Evolutionary conservation across 768 basidiomycete genomes (phyloP).

Genomic region (Panaeolus cyanescens): DNA sequence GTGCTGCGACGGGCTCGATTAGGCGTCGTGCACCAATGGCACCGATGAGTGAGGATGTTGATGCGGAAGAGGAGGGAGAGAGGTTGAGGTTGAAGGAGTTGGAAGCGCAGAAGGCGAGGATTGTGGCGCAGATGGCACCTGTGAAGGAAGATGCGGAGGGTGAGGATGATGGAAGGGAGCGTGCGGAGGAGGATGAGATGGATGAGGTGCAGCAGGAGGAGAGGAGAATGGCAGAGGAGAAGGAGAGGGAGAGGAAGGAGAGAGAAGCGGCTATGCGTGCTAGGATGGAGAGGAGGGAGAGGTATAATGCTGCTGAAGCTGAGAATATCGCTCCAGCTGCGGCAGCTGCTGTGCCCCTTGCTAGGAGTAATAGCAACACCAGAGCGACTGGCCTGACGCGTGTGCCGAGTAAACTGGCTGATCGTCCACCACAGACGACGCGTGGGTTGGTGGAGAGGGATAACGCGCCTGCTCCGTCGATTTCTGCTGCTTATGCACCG

Average conservation of each 20-base stretch:
- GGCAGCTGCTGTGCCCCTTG: constrained; percentile 2
- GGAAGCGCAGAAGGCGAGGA: constrained; percentile 89
- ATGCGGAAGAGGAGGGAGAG: constrained; percentile 39
- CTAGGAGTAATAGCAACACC: constrained; percentile 5
- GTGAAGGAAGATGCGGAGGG: constrained; percentile 47
- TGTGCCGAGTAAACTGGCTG: not conserved
- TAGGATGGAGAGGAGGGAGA: constrained; percentile 22
- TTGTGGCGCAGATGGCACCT: constrained; percentile 92
- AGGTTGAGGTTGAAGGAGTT: constrained; percentile 67
- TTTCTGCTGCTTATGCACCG: not conserved
- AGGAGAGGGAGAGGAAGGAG: constrained; percentile 23
- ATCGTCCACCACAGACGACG: not conserved
- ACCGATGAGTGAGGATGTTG: constrained; percentile 30
- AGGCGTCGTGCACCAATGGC: constrained; percentile 8
- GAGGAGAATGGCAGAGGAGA: constrained; percentile 6
- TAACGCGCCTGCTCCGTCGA: constrained; percentile 11
- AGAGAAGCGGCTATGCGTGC: no score
- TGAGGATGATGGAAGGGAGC: constrained; percentile 29
- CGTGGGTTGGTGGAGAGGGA: constrained; percentile 18
- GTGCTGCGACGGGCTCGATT: constrained; percentile 4
- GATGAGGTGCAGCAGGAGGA: constrained; percentile 14
- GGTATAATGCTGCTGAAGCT: constrained; percentile 10
- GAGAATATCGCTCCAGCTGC: constrained; percentile 17
- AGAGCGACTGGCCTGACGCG: not conserved
- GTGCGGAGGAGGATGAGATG: not conserved